Percentiles rank a stretch among this genome's conserved stretches.
phyloP scores from a whole-genome alignment of 257 asterid species.

The Solanum piurae region DNA sequence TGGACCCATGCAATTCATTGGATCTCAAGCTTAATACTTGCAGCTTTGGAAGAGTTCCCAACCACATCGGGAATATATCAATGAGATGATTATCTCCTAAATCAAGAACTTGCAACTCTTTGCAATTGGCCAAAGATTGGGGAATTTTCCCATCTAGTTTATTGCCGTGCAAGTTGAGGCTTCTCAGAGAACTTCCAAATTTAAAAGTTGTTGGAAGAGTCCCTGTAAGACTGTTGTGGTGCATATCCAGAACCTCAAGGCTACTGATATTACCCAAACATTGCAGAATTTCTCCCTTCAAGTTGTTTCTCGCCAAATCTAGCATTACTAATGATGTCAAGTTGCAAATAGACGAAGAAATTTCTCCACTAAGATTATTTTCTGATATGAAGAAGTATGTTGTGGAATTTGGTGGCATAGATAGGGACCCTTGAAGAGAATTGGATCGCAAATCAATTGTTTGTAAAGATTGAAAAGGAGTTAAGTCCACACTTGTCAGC shows the following conservation, averaged over 20 bases:
- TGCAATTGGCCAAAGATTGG: slow-evolving; percentile 5
- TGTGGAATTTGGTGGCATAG: not conserved
- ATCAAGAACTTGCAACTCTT: not conserved
- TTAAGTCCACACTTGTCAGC: not conserved
- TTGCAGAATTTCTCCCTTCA: not conserved
- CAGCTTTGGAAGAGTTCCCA: slow-evolving; percentile 7
- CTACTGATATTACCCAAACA: not conserved
- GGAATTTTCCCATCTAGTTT: slow-evolving; percentile 12
- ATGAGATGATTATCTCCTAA: not conserved
- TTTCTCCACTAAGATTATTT: slow-evolving; percentile 5
- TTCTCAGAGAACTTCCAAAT: not conserved
- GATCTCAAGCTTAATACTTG: slow-evolving; percentile 7
- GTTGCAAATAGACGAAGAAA: slow-evolving; percentile 6
- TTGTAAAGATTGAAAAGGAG: not conserved
- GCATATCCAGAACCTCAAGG: not conserved
- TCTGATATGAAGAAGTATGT: not conserved
- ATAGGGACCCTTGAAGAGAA: not conserved
- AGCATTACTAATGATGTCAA: not conserved
- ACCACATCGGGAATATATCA: slow-evolving; percentile 11
- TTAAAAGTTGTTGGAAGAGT: too few species aligned
- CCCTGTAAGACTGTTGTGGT: not conserved
- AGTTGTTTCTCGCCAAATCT: not conserved
- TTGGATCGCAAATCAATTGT: not conserved
- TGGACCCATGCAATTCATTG: not conserved
- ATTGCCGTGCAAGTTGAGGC: not conserved